Evolutionary conservation across 2,329 filamentous ascomycete genomes (phyloP), one percentile per base, ranked within the genome.

Genomic region (Myriangium duriaei): DNA sequence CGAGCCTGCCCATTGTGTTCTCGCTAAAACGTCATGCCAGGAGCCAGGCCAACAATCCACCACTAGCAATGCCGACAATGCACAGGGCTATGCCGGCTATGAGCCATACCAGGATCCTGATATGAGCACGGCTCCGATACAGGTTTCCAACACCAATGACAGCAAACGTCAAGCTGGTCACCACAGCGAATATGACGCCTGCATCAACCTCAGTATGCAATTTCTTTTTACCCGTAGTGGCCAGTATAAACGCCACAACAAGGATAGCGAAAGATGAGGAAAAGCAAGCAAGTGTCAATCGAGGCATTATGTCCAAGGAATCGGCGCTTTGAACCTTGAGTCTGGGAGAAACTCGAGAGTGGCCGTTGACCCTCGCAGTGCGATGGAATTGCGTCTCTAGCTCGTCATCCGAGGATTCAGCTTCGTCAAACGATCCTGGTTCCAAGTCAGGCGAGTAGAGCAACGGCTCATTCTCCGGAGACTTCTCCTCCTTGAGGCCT

Each of bases 131-230:
- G 24, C 74, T 65, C 35, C 70, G 69, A 10, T 78, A 53, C 45
- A 72, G 68, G 53, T 71, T 67, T 21, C 69, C 73, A 5, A 83
- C 63, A 1, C 69, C 79, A 10, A 70, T 62, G 32, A 75, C 72
- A 1, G 73, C 74, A 49, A 76, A 76, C 32, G 42, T 76, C 29
- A 86, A 54, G 45, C 77, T 81, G 18, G 72, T 65, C 19, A 81
- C 67, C 11, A 80, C 75, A 7, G 80, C 81, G 29, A 83, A 65
- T 1, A 81, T 67, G 2, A 82, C 79, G 6, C 77, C 81, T 0
- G 72, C 73, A 49, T 87, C 80, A 3, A 88, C 82, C 54, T 83
- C 75, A n/a, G 75, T 66, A 4, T 71, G 67, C 46, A 79, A 66
- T 54, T 72, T 79, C 52, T 75, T 77, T 32, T 72, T 68, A 6